Conservation (phyloP, 805 yeast species). For the Tetrapisispora arboricola region DNA sequence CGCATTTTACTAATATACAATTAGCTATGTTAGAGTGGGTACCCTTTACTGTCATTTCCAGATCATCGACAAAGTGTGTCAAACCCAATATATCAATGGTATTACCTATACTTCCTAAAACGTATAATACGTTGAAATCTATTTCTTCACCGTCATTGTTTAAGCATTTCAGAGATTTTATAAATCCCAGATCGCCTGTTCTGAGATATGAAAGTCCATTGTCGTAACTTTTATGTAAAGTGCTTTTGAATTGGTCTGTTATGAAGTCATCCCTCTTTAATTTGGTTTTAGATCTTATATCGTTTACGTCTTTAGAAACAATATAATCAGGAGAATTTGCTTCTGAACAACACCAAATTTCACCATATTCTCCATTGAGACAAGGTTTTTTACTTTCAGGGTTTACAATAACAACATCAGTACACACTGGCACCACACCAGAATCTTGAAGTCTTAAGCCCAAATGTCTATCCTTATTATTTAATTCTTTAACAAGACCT, state of each 20-base stretch:
- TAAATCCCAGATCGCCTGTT: conserved; percentile 91
- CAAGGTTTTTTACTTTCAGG: conserved; percentile 82
- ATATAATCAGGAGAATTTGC: conserved; percentile 61
- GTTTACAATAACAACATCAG: conserved; percentile 88
- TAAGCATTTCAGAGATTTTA: conserved; percentile 56
- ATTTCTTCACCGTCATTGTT: conserved; percentile 30
- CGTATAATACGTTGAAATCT: conserved; percentile 67
- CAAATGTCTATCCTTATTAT: conserved; percentile 41
- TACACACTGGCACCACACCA: conserved; percentile 91
- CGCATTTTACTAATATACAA: conserved; percentile 71
- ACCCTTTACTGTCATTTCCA: conserved; percentile 57
- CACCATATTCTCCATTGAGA: conserved; percentile 87
- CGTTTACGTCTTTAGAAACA: conserved; percentile 28
- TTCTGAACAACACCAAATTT: conserved; percentile 91
- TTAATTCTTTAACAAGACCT: conserved; percentile 72
- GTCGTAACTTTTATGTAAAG: conserved; percentile 50
- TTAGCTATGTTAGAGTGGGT: conserved; percentile 35
- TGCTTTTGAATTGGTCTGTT: conserved; percentile 49
- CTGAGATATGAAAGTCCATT: conserved; percentile 58
- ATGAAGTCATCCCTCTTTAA: conserved; percentile 44
- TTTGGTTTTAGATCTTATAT: conserved; percentile 15
- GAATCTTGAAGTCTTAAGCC: conserved; percentile 73
- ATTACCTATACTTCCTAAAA: conserved; percentile 72
- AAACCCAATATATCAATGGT: conserved; percentile 88
- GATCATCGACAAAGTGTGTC: conserved; percentile 80